Evolutionary conservation across 1,284 basidiomycete species (phyloP).

Genomic region (Cutaneotrichosporon sp.): DNA sequence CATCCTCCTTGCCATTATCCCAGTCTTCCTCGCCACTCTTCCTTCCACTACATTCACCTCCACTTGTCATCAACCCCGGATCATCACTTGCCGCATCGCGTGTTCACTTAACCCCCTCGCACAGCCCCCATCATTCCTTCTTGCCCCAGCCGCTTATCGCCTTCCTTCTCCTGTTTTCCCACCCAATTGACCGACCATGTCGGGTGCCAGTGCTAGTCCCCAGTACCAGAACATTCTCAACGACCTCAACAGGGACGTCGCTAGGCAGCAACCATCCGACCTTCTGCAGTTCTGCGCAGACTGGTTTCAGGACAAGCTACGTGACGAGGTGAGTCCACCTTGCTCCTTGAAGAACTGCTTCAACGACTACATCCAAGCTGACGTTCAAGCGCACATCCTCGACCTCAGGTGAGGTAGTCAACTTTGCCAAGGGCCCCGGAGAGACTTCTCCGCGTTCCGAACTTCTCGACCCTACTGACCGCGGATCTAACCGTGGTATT

Average conservation of each 20-base stretch:
- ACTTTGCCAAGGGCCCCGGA: constrained; percentile 61
- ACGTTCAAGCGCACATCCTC: not conserved
- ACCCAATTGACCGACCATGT: constrained; percentile 2
- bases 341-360: not conserved
- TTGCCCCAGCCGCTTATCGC: not conserved
- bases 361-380: not conserved
- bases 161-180: not conserved
- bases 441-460: constrained; percentile 59
- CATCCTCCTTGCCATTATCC: too few relatives aligned
- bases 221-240: constrained; percentile 60
- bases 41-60: too few relatives aligned
- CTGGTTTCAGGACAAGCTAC: constrained; percentile 74
- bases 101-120: too few relatives aligned
- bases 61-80: too few relatives aligned
- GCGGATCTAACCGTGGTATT: constrained; percentile 27
- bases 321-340: constrained; percentile 40
- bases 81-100: too few relatives aligned
- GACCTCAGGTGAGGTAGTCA: not conserved
- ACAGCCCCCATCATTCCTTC: not conserved
- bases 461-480: constrained; percentile 57
- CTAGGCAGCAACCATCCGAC: constrained; percentile 81
- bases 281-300: constrained; percentile 90
- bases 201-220: constrained; percentile 21
- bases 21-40: too few relatives aligned
- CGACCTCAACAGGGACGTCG: constrained; percentile 81